phyloP scores from a whole-genome alignment of 2,329 filamentous ascomycete genomes.

The Talaromyces sp. region DNA sequence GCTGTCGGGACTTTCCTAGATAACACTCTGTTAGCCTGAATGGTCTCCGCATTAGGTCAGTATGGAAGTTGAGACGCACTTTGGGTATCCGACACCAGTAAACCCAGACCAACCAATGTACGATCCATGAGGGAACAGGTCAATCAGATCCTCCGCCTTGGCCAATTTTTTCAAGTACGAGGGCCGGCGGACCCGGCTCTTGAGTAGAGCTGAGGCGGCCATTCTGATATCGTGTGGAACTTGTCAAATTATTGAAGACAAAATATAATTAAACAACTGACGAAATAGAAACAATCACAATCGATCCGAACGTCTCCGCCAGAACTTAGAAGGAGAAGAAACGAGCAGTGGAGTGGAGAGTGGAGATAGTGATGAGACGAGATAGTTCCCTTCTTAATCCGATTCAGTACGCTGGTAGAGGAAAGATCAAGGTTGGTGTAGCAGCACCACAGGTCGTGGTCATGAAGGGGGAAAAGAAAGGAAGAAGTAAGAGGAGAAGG shows the following conservation, averaged over 20 bases:
- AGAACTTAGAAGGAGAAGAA: neutral
- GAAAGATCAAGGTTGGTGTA: no score
- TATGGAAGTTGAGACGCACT: constrained; percentile 52
- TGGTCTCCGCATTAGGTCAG: neutral
- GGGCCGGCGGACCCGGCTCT: constrained; percentile 69
- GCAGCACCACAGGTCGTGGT: neutral
- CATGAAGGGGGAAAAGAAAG: no score
- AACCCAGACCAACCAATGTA: constrained; percentile 92
- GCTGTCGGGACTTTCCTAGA: constrained; percentile 75
- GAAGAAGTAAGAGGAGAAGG: neutral
- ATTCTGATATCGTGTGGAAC: constrained; percentile 26
- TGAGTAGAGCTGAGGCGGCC: constrained; percentile 69
- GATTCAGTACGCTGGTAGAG: neutral
- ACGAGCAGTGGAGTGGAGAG: neutral
- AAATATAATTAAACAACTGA: neutral
- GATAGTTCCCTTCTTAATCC: neutral
- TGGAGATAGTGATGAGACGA: neutral
- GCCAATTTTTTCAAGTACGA: constrained; percentile 77
- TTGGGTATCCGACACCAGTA: constrained; percentile 85
- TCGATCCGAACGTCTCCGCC: neutral
- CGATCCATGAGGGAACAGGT: constrained; percentile 77
- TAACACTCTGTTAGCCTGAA: neutral
- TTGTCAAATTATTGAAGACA: neutral
- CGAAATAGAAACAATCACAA: neutral
- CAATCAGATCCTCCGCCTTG: constrained; percentile 72